phyloP scores from a whole-genome alignment of 1,284 basidiomycete genomes.

The Jaminaea rosea region DNA sequence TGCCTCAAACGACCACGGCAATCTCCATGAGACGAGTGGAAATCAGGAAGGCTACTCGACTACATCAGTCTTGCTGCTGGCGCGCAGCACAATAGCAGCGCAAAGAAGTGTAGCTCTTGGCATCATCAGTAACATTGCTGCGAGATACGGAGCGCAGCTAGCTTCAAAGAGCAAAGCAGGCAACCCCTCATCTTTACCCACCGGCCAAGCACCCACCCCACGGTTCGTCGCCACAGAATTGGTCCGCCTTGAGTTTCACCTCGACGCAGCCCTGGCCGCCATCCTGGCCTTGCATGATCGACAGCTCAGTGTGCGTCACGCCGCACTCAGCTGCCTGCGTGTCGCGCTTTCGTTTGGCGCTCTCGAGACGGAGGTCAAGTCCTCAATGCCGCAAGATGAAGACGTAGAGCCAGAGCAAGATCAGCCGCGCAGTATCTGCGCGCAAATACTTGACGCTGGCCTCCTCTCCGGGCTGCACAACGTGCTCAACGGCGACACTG shows the following conservation, averaged over 20 bases:
- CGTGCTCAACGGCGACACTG: neutral
- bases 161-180: neutral
- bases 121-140: slow-evolving; percentile 58
- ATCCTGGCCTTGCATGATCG: slow-evolving; percentile 30
- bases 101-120: slow-evolving; percentile 75
- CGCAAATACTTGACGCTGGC: neutral
- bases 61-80: slow-evolving; percentile 72
- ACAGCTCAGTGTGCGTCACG: slow-evolving; percentile 26
- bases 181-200: slow-evolving; percentile 8
- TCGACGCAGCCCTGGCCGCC: slow-evolving; percentile 9
- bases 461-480: slow-evolving; percentile 9
- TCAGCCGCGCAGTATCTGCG: neutral
- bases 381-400: too few species aligned
- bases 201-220: slow-evolving; percentile 2
- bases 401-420: neutral
- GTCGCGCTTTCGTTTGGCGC: slow-evolving; percentile 2
- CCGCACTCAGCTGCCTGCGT: slow-evolving; percentile 23
- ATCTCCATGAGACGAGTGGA: too few species aligned
- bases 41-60: slow-evolving; percentile 87
- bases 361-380: slow-evolving; percentile 6
- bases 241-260: neutral
- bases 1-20: too few species aligned
- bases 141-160: slow-evolving; percentile 1
- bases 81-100: slow-evolving; percentile 69
- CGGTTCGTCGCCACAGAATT: slow-evolving; percentile 8